Evolutionary conservation across 257 asterid genomes (phyloP), one percentile per base, ranked within the genome.

Genomic region (Jasminum sambac): DNA sequence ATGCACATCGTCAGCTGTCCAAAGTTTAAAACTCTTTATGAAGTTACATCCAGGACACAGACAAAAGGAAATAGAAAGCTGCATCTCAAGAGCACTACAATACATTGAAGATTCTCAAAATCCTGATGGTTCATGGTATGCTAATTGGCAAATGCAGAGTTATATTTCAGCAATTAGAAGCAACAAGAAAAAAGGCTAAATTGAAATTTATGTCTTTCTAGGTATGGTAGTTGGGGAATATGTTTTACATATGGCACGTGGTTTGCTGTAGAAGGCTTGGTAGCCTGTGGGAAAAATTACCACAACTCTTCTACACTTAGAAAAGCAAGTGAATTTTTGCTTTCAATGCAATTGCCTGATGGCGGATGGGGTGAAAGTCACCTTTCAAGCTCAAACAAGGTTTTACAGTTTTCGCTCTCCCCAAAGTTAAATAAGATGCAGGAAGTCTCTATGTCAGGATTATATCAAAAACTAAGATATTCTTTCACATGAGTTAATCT

Each of bases 351-450:
- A 39, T 58, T 81, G 8, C 34, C 68, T 1, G 88, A 81, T 74
- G 91, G 90, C 58, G 91, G 91, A 23, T 88, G 95, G 95, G 87
- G 95, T 7, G 95, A 88, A 64, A 88, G 90, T 58, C 79, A 84
- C 19, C 86, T 81, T 46, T 88, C 95, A 0, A 55, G 79, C 77
- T 39, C 83, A 38, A 80, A 68, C 12, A 86, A 82, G 91, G 89
- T 88, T 41, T 26, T 11, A 30, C 13, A 16, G 25, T 1, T 4
- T 8, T 24, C 17, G 3, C 6, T 2, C 13, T 7, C 24, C 60
- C 30, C 12, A 17, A 0, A 58, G 16, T 25, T 6, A 58, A 21
- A 58, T 21, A 14, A 21, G 1, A 25, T 34, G 34, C 9, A 16
- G 1, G 21, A 30, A 5, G 41, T 17, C 13, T 36, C 8, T 40